Base-by-base conservation (phyloP, 768 basidiomycete genomes). In the Tricholoma matsutake region DNA sequence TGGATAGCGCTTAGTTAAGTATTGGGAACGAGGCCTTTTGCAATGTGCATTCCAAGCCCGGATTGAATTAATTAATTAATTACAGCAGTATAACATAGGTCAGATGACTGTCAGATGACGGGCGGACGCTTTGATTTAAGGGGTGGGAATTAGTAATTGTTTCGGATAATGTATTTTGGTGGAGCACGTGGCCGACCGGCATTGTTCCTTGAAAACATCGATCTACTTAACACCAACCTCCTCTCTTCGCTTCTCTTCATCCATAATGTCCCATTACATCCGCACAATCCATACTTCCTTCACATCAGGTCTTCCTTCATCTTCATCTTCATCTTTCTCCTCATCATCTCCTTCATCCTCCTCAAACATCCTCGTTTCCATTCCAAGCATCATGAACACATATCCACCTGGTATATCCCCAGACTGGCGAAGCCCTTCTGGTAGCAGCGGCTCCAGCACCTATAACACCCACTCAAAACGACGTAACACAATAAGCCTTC, bases 241-340 rank as follows among this genome's bases (percentile, higher is more conserved):
- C 2, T 16, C 43, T n/a, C n/a, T n/a, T n/a, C 6, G 6, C n/a
- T 3, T 39, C 35, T 18, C 28, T 18, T 13, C 13, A n/a, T 35
- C 4, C 32, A 54, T 20, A 47, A 68, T 67, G 68, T 60, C 72
- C 16, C 76, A 75, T 68, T 76, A 78, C 71, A 75, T 78, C 64
- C 77, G 77, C 61, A 74, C 75, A 61, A 73, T 78, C 71, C 75
- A 78, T 64, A 75, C 76, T 57, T 72, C 75, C 62, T 75, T 75
- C 72, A 75, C 66, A 8, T 49, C 61, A 28, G 39, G 62, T 37
- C 57, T 63, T 22, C 53, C 66, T 22, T 53, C 53, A 9, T 59
- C 63, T 0, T 28, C 60, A 1, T 62, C 60, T 20, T 45, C 60
- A 9, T 14, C 34, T 5, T 60, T 58, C 37, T 11, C 52, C 10